These are phyloP conservation scores for Boletus albobrunnescens DNA, from an alignment of 1,284 basidiomycete genomes.

Conservation along the genomic window DNA sequence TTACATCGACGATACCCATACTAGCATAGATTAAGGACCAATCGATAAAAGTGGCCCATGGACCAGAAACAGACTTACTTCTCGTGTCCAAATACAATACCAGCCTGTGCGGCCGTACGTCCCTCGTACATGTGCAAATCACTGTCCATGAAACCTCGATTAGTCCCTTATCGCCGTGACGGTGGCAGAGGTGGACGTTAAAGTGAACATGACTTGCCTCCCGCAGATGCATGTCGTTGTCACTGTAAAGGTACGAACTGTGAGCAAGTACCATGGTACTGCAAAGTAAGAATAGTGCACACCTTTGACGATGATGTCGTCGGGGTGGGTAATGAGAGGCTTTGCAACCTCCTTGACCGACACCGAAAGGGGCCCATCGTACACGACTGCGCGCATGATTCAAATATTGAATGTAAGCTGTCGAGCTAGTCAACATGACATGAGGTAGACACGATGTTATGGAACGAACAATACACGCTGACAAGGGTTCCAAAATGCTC, in stretches of 20 bases:
- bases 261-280: background rate
- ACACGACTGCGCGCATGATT: slow-evolving; percentile 8
- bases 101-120: slow-evolving; percentile 1
- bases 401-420: background rate
- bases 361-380: slow-evolving; percentile 6
- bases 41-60: background rate
- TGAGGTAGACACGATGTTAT: background rate
- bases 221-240: slow-evolving; percentile 7
- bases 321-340: slow-evolving; percentile 5
- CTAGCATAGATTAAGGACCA: background rate
- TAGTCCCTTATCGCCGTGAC: background rate
- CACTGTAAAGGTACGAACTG: background rate
- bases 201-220: background rate
- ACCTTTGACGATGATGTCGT: slow-evolving; percentile 11
- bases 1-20: slow-evolving; percentile 6
- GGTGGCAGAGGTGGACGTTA: too few species aligned
- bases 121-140: background rate
- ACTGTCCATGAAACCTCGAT: background rate
- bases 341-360: slow-evolving; percentile 5
- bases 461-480: background rate
- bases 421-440: background rate
- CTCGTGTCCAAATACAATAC: slow-evolving; percentile 7
- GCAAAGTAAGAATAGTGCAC: background rate
- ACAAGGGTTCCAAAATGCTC: too few species aligned
- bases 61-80: slow-evolving; percentile 1